phyloP scores from a whole-genome alignment of 805 yeast genomes.

The Myxozyma sirexii region DNA sequence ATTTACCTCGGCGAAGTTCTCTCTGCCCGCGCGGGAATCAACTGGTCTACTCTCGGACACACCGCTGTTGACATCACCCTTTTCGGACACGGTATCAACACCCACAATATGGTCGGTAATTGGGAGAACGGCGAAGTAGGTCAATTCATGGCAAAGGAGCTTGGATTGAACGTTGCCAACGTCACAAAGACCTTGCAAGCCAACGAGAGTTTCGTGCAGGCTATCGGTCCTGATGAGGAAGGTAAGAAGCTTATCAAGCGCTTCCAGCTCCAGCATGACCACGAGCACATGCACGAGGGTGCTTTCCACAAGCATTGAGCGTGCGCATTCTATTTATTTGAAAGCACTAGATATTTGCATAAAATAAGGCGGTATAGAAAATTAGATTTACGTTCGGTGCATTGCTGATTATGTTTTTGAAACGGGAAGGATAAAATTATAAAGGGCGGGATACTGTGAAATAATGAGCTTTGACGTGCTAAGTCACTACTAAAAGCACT shows the following conservation, averaged over 20 bases:
- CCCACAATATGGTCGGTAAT: constrained; percentile 66
- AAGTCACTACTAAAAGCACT: neutral
- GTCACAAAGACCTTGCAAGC: constrained; percentile 39
- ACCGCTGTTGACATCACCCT: constrained; percentile 95
- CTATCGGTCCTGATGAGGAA: constrained; percentile 21
- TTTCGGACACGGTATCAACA: constrained; percentile 72
- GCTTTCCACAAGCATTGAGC: constrained; percentile 19
- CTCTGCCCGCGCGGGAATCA: constrained; percentile 80
- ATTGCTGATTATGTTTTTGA: neutral
- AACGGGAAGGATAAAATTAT: neutral
- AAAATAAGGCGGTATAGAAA: neutral
- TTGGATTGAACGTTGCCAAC: constrained; percentile 41
- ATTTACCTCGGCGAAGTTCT: constrained; percentile 66
- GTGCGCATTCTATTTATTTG: no score
- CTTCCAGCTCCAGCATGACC: constrained; percentile 24
- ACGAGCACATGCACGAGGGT: constrained; percentile 25
- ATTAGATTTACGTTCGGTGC: neutral
- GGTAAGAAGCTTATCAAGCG: constrained; percentile 19
- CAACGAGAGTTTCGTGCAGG: constrained; percentile 25
- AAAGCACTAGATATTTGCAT: neutral
- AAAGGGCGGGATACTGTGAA: no score
- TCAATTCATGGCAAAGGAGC: constrained; percentile 60
- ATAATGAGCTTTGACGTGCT: neutral
- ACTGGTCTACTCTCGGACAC: constrained; percentile 98
- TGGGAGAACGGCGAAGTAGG: constrained; percentile 90